Evolutionary conservation across 495 filamentous ascomycete genomes (phyloP), one percentile per base, ranked within the genome.

Genomic region (Aspergillus baeticus): DNA sequence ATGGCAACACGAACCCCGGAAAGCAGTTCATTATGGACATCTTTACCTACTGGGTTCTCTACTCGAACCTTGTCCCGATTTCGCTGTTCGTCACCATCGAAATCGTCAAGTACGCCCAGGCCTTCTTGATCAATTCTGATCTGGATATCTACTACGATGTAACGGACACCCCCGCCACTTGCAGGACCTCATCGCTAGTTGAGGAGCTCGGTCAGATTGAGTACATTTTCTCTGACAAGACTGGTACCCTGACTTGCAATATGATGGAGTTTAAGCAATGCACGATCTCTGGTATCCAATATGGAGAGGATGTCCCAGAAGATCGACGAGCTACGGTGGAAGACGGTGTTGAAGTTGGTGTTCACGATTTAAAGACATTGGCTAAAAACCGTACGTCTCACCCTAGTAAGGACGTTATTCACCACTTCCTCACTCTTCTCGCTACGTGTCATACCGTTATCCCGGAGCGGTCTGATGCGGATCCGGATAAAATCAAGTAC

Each of bases 151-250:
- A 98, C 72, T 94, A 98, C 68, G 90, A 96, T 59, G 89, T 88
- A 64, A 96, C 87, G 5, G 93, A 99, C 66, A 98, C 94, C 0
- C 91, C 95, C 17, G 92, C 94, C 1, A 93, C 92, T 54, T 99
- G 95, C 72, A 84, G 95, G 35, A 99, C 95, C 2, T 96, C 92
- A 0, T 96, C 91, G 62, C 78, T 99, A 61, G 95, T 99, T 10
- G 95, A 99, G 73, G 95, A 99, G 68, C 74, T 99, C 22, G 95
- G 95, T 42, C 96, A 98, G 79, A 94, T 99, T 55, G 94, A 97
- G 63, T 99, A 94, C 65, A 93, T 98, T 48, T 99, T 99, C 70
- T 96, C 92, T 2, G 95, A 99, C 73, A 98, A 99, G 77, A 99
- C 95, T 6, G 95, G 95, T 33, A 99, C 95, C n/a, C 74, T 99